Percentiles rank a stretch among this genome's conserved stretches.
phyloP scores from a whole-genome alignment of 768 basidiomycete genomes.

The Tricholoma sp. region DNA sequence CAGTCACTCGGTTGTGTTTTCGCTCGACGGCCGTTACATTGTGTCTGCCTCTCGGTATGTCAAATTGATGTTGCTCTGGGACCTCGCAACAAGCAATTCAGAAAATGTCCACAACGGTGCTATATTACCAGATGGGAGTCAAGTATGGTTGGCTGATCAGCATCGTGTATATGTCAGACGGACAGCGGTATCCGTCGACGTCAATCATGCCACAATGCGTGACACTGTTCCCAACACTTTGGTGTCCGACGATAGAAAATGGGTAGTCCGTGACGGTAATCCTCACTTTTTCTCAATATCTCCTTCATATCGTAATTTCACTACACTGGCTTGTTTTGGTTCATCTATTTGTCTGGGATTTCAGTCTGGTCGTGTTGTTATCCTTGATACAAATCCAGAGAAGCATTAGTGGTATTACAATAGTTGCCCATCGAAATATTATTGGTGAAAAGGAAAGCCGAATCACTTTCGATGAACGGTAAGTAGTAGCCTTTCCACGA shows the following conservation, averaged over 20 bases:
- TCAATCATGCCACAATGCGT: neutral
- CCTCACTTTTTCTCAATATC: neutral
- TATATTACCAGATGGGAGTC: neutral
- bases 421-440: too few species aligned
- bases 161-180: neutral
- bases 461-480: too few species aligned
- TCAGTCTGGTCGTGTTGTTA: neutral
- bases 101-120: neutral
- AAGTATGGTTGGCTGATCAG: too few species aligned
- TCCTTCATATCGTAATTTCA: neutral
- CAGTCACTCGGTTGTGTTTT: constrained; percentile 16
- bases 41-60: neutral
- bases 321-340: neutral
- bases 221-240: neutral
- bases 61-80: constrained; percentile 19
- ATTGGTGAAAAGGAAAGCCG: too few species aligned
- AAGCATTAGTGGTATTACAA: too few species aligned
- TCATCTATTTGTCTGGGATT: neutral
- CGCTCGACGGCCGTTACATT: neutral
- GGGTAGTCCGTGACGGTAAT: neutral
- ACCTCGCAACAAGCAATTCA: constrained; percentile 1
- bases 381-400: neutral
- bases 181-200: neutral
- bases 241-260: neutral
- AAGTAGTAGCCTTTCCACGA: too few species aligned